Evolutionary conservation across 225 moss, liverwort and hornwort genomes (phyloP), one percentile per base, ranked within the genome.

Genomic region (Ulota crispa): DNA sequence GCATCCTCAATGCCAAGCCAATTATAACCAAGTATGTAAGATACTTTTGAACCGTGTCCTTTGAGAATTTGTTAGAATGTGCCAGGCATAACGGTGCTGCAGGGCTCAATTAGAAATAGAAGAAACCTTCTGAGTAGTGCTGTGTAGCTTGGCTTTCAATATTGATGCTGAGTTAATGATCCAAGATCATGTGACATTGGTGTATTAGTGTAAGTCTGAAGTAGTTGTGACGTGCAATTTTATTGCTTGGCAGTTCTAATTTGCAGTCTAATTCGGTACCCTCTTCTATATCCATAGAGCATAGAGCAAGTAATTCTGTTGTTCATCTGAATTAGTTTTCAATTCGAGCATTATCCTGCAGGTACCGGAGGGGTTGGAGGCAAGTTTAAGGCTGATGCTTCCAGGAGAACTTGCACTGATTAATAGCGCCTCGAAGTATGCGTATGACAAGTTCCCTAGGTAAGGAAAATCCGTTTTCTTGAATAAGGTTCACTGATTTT

Each of bases 381-480:
- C 91, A 85, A 92, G 91, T 86, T 84, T 96, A 55, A 91, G 93
- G 77, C 85, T 99, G 70, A 99, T 99, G 99, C 93, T 96, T 78
- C 99, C 99, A 26, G 99, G 92, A 76, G 99, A 99, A 87, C 81
- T 96, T 70, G 89, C 94, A 73, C 39, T 94, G 72, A 80, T 99
- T 54, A 87, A 89, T 68, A 90, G 99, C 85, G 83, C 80, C 78
- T 91, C 99, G 27, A 86, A 87, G 42, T 99, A 96, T 84, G 96
- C 99, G 47, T 99, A 99, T 83, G 96, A 99, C 85, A 99, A 94
- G 28, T 99, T 96, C 73, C 80, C 92, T 52, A 99, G 98, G 98
- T 95, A 64, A 73, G 64, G 67, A 57, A 64, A 83, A 50, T 72
- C 8, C 24, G 0, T 37, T 68, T 62, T 23, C 8, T 79, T 9